Conservation (phyloP, 202 grass and related monocot species). For the Zizania palustris region DNA sequence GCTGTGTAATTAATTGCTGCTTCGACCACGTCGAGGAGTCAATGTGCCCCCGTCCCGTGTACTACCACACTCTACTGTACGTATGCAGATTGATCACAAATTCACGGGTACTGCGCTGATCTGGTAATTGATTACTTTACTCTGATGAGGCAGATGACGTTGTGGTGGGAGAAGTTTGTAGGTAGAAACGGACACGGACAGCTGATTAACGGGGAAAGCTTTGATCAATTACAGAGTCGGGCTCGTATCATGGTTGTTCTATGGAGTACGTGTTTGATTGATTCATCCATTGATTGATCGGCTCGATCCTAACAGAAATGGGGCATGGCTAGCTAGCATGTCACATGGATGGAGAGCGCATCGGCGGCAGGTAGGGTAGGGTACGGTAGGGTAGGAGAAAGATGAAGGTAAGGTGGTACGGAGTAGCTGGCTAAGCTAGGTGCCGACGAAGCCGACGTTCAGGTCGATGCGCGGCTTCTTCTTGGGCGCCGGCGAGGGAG, state of each 20-base stretch:
- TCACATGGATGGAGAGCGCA: neutral
- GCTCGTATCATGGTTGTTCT: conserved; percentile 11
- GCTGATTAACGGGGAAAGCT: neutral
- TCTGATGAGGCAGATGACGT: neutral
- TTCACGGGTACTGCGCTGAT: neutral
- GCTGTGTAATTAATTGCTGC: neutral
- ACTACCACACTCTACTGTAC: neutral
- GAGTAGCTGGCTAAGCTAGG: conserved; percentile 14
- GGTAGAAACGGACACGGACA: neutral
- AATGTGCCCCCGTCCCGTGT: neutral
- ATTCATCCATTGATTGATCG: conserved; percentile 14
- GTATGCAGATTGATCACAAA: neutral
- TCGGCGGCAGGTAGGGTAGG: neutral
- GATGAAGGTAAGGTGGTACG: no score
- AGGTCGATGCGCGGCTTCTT: conserved; percentile 66
- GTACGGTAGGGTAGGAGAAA: neutral
- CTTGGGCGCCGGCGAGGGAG: conserved; percentile 18
- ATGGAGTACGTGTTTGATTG: conserved; percentile 10
- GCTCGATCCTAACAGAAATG: conserved; percentile 17
- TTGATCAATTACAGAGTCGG: neutral
- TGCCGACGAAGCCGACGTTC: conserved; percentile 55
- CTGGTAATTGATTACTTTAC: neutral
- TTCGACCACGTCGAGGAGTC: neutral
- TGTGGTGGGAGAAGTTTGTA: neutral
- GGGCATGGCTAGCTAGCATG: conserved; percentile 1